phyloP scores from a whole-genome alignment of 768 basidiomycete genomes.

The Auriscalpium microsporum region DNA sequence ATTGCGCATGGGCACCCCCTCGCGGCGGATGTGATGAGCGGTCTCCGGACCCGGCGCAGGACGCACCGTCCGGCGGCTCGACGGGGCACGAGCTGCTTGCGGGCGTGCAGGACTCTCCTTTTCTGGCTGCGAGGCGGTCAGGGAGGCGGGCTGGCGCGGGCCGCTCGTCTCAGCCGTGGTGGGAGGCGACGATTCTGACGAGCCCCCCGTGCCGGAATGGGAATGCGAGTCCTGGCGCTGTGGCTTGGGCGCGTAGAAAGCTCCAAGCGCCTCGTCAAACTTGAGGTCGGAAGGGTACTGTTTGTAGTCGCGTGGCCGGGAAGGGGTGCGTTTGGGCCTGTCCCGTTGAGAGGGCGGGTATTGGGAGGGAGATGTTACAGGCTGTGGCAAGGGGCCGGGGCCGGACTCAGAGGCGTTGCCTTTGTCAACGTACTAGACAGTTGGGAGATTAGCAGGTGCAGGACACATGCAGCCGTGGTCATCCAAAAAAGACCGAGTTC shows the following conservation, averaged over 20 bases:
- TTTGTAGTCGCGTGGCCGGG: not conserved
- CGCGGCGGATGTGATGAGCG: not conserved
- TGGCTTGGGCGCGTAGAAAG: no score
- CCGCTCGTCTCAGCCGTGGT: not conserved
- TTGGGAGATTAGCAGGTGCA: not conserved
- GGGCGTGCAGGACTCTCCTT: no score
- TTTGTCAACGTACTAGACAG: not conserved
- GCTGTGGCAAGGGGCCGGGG: not conserved
- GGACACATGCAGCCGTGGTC: no score
- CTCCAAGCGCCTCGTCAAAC: not conserved
- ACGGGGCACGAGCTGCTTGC: no score
- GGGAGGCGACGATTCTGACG: not conserved
- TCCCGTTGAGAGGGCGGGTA: no score
- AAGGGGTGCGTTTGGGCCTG: not conserved
- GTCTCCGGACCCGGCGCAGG: no score
- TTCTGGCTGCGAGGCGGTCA: no score
- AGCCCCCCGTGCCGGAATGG: not conserved
- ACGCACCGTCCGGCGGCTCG: no score
- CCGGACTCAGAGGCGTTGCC: not conserved
- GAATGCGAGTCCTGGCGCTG: not conserved
- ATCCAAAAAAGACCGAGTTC: no score
- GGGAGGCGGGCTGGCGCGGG: no score
- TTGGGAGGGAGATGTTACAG: not conserved
- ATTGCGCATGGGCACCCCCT: constrained; percentile 8
- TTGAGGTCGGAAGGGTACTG: not conserved